These are phyloP conservation scores for Gossypium lobatum DNA, from an alignment of 441 rosid species.

Conservation along the genomic window DNA sequence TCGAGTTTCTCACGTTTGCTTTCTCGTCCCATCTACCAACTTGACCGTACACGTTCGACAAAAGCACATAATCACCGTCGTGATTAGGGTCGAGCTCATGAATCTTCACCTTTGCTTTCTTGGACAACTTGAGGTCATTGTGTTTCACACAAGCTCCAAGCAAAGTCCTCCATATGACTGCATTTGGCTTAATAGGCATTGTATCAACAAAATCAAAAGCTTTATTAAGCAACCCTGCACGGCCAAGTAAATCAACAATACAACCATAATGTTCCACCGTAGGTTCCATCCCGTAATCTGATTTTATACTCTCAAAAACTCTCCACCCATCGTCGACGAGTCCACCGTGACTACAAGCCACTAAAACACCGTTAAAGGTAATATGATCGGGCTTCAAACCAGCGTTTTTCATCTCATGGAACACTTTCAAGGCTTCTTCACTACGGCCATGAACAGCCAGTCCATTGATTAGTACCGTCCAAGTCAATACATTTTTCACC, in stretches of 20 bases:
- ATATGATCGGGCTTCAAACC: constrained; percentile 31
- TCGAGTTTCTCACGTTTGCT: constrained; percentile 23
- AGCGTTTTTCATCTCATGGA: constrained; percentile 22
- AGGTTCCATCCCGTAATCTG: constrained; percentile 24
- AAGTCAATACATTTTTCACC: constrained; percentile 28
- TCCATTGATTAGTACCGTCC: constrained; percentile 34
- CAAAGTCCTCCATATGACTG: constrained; percentile 33
- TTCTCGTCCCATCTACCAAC: constrained; percentile 31
- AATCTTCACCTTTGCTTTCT: constrained; percentile 26
- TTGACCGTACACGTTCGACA: constrained; percentile 35
- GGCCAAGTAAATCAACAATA: constrained; percentile 37
- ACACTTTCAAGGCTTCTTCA: constrained; percentile 21
- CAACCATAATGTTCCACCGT: constrained; percentile 33
- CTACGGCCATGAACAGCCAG: constrained; percentile 33
- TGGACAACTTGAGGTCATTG: constrained; percentile 26
- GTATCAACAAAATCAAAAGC: constrained; percentile 30
- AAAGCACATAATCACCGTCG: constrained; percentile 38
- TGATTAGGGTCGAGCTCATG: constrained; percentile 29
- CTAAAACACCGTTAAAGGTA: constrained; percentile 25
- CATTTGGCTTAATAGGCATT: constrained; percentile 30
- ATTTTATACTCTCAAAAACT: constrained; percentile 29
- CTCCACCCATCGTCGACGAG: constrained; percentile 27
- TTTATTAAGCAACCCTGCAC: constrained; percentile 25
- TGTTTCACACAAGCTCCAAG: constrained; percentile 38
- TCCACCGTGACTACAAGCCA: constrained; percentile 37